Percentiles rank a stretch among this genome's conserved stretches.
Conservation (phyloP, 805 yeast species). For the Saturnispora saitoi region DNA sequence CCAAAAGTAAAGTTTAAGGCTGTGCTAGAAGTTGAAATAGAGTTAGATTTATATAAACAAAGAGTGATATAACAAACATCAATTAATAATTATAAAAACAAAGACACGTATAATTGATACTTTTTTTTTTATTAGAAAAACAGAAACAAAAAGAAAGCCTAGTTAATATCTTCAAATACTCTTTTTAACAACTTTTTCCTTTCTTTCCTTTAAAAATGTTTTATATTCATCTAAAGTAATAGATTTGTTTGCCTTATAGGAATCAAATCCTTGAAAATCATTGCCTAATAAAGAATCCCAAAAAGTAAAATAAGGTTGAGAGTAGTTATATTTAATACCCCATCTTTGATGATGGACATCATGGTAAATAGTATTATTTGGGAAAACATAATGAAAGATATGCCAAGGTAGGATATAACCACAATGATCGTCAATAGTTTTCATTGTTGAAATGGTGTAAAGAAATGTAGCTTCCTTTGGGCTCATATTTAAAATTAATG, state of each 20-base stretch:
- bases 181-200: conserved; percentile 10
- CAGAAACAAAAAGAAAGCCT: not conserved
- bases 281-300: conserved; percentile 80
- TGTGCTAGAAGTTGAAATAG: too few species aligned
- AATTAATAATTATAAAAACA: too few species aligned
- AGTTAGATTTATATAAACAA: too few species aligned
- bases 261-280: conserved; percentile 56
- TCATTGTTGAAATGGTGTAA: conserved; percentile 83
- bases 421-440: conserved; percentile 97
- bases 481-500: conserved; percentile 49
- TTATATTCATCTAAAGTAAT: conserved; percentile 61
- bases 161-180: not conserved
- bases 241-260: conserved; percentile 55
- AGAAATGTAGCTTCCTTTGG: conserved; percentile 71
- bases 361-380: conserved; percentile 91
- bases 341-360: conserved; percentile 96
- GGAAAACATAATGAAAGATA: conserved; percentile 82
- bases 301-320: conserved; percentile 92
- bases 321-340: conserved; percentile 87
- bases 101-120: too few species aligned
- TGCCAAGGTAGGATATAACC: conserved; percentile 94
- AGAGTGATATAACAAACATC: too few species aligned
- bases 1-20: too few species aligned
- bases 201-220: conserved; percentile 41
- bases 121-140: not conserved